Evolutionary conservation across 2,329 filamentous ascomycete species (phyloP).

Genomic region (Thermomyces lanuginosus): DNA sequence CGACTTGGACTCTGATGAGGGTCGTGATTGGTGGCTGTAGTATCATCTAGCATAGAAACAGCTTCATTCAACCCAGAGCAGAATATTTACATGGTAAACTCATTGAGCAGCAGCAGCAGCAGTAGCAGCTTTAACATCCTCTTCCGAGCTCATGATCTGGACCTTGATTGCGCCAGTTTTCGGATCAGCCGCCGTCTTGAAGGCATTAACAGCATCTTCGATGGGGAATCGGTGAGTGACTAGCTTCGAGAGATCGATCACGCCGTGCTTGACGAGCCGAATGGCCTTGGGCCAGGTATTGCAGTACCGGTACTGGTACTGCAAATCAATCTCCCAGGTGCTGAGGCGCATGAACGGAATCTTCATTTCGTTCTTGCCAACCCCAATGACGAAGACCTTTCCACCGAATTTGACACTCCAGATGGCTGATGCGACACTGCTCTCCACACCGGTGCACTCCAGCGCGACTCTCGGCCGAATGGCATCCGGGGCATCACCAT

Average conservation of each 20-base stretch:
- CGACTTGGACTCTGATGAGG: too few species aligned
- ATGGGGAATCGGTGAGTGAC: conserved; percentile 78
- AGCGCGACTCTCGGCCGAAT: conserved; percentile 67
- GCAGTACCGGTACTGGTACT: conserved; percentile 91
- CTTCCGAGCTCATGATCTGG: conserved; percentile 49
- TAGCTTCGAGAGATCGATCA: conserved; percentile 64
- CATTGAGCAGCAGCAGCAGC: conserved; percentile 2
- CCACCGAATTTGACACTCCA: conserved; percentile 88
- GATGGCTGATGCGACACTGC: conserved; percentile 69
- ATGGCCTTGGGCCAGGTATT: conserved; percentile 96
- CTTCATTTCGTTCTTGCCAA: conserved; percentile 88
- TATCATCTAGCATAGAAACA: too few species aligned
- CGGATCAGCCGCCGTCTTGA: conserved; percentile 72
- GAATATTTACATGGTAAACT: too few species aligned
- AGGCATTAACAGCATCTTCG: conserved; percentile 77
- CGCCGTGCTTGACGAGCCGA: conserved; percentile 64
- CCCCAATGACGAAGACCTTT: conserved; percentile 91
- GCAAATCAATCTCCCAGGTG: conserved; percentile 80
- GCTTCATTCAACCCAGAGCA: too few species aligned
- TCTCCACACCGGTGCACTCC: conserved; percentile 92
- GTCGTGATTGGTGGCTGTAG: too few species aligned
- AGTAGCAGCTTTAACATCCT: conserved; percentile 15
- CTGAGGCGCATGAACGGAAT: conserved; percentile 90
- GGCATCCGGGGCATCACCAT: conserved; percentile 29
- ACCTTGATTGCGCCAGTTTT: conserved; percentile 97